Evolutionary conservation across 768 basidiomycete genomes (phyloP).

Genomic region (Pisolithus microcarpus): DNA sequence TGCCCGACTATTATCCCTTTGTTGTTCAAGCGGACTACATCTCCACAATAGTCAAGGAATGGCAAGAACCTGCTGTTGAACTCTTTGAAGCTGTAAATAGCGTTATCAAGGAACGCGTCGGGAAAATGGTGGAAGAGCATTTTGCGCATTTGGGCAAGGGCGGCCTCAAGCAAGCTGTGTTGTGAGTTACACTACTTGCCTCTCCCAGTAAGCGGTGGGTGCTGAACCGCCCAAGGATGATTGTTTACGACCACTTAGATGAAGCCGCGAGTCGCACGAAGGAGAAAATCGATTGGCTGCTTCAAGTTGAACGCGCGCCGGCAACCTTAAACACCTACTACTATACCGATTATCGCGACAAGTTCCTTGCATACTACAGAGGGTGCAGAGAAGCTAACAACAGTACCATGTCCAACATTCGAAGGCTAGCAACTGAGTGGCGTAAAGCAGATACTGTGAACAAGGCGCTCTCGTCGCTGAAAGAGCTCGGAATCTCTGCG

Average conservation of each 20-base stretch:
- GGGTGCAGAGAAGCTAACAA: slow-evolving; percentile 11
- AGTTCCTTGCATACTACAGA: slow-evolving; percentile 46
- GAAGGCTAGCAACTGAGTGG: slow-evolving; percentile 14
- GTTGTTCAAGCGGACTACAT: slow-evolving; percentile 51
- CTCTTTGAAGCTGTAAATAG: slow-evolving; percentile 38
- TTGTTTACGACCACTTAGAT: slow-evolving; percentile 46
- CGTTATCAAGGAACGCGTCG: slow-evolving; percentile 34
- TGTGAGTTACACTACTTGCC: slow-evolving; percentile 24
- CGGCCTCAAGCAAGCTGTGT: slow-evolving; percentile 40
- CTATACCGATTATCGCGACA: slow-evolving; percentile 40
- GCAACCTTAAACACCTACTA: slow-evolving; percentile 50
- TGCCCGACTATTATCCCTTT: slow-evolving; percentile 62
- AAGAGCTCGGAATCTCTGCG: slow-evolving; percentile 23
- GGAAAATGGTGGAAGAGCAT: slow-evolving; percentile 38
- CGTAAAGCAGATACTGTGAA: neutral
- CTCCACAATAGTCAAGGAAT: slow-evolving; percentile 34
- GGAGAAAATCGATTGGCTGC: slow-evolving; percentile 41
- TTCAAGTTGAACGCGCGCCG: slow-evolving; percentile 41
- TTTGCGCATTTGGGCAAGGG: slow-evolving; percentile 51
- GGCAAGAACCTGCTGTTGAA: slow-evolving; percentile 40
- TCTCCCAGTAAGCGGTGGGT: neutral
- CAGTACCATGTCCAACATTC: neutral
- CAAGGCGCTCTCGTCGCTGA: slow-evolving; percentile 18
- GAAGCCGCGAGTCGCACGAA: slow-evolving; percentile 33
- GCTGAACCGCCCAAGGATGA: slow-evolving; percentile 26